Percentiles rank a stretch among this genome's conserved stretches.
Conservation (phyloP, 2,329 filamentous ascomycete genomes). For the Alternaria gaisen region DNA sequence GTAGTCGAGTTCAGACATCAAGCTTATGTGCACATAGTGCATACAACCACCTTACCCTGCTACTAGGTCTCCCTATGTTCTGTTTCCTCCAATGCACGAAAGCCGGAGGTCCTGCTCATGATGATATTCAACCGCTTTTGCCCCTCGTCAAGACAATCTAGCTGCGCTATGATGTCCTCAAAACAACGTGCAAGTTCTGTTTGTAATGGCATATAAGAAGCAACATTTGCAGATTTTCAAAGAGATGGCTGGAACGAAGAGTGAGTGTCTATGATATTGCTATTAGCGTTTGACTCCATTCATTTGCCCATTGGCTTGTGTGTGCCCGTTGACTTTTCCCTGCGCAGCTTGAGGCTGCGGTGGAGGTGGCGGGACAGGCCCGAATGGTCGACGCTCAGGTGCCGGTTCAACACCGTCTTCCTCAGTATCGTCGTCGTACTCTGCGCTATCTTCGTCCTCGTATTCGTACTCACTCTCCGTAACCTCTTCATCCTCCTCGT, state of each 20-base stretch:
- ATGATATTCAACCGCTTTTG: background rate
- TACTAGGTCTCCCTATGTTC: background rate
- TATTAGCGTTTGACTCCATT: constrained; percentile 51
- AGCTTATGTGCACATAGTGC: background rate
- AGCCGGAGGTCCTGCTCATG: background rate
- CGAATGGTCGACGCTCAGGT: constrained; percentile 46
- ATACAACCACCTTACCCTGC: background rate
- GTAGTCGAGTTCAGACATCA: background rate
- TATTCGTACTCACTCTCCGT: constrained; percentile 54
- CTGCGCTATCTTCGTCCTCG: constrained; percentile 58
- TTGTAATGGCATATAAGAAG: background rate
- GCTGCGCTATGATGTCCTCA: background rate
- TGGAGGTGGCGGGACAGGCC: constrained; percentile 50
- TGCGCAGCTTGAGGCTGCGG: constrained; percentile 44
- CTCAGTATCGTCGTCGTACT: constrained; percentile 65
- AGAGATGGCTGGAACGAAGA: constrained; percentile 3
- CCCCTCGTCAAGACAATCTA: background rate
- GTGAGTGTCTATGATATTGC: constrained; percentile 22
- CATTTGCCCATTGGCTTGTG: constrained; percentile 50
- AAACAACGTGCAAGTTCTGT: background rate
- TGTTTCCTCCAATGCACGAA: background rate
- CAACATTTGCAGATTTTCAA: constrained; percentile 6
- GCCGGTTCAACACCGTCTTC: constrained; percentile 59
- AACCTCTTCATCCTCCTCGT: constrained; percentile 65
- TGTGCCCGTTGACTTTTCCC: constrained; percentile 49